These are phyloP conservation scores for Luzula sylvatica DNA, from an alignment of 176 grass and related monocot genomes.

Conservation along the genomic window DNA sequence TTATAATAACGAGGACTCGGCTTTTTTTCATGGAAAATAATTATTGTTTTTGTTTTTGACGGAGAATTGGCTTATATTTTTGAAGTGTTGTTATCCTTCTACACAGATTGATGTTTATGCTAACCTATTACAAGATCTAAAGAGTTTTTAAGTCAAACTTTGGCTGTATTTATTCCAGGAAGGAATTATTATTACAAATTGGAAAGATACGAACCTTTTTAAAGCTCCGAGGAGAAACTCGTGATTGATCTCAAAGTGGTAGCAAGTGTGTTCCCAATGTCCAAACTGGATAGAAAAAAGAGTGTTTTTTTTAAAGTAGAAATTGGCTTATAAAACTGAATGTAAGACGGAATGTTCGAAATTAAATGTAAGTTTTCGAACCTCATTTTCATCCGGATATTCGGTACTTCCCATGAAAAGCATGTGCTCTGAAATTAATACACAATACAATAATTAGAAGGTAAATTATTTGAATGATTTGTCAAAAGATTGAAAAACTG, in stretches of 20 bases:
- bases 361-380: slow-evolving; percentile 18
- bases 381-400: slow-evolving; percentile 99
- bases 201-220: slow-evolving; percentile 45
- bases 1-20: no score
- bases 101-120: no score
- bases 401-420: slow-evolving; percentile 99
- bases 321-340: background rate
- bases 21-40: no score
- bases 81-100: no score
- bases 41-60: no score
- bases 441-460: slow-evolving; percentile 7
- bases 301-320: background rate
- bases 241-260: slow-evolving; percentile 77
- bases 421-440: slow-evolving; percentile 92
- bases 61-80: no score
- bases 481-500: background rate
- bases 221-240: slow-evolving; percentile 74
- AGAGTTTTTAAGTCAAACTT: no score
- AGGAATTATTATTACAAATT: no score
- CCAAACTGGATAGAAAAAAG: slow-evolving; percentile 1
- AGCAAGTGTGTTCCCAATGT: slow-evolving; percentile 92
- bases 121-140: no score
- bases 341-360: background rate
- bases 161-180: no score
- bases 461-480: background rate